Base-by-base conservation (phyloP, 2,329 filamentous ascomycete genomes). In the Xylariomycetidae sp. region DNA sequence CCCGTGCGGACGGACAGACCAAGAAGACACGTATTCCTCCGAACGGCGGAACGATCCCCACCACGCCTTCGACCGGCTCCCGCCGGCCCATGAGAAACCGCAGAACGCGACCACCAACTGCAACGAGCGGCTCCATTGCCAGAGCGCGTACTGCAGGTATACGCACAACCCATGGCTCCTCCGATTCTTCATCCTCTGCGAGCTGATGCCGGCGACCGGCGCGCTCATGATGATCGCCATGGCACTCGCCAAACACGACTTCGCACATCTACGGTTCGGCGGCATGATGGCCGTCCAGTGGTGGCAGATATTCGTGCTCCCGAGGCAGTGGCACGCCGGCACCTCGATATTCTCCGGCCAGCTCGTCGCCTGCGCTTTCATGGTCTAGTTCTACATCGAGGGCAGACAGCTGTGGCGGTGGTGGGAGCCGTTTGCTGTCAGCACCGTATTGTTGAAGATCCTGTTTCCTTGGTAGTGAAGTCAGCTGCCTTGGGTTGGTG, bases 301-400 rank as follows among this genome's bases (percentile, higher is more conserved):
- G 41, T 47, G 42, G 41, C 44, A 47, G 44, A 35, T 45, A 26
- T 47, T 45, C 26, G 32, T 47, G 23, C 25, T 45, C 15, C 39
- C 39, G 12, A 35, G 44, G 12, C 42, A 41, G 33, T 37, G 38
- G 27, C 28, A 40, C 26, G 30, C 33, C 27, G 39, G 39, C 5
- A 37, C 31, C 6, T 40, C 44, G 16, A 41, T 44, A 19, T 22
- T 44, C 9, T n/a, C 32, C 3, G 42, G 36, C 3, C 41, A 45
- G 38, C 32, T 45, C 14, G 39, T 26, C 9, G 41, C 42, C 11
- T 37, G 31, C 19, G 11, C 40, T 10, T 45, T 45, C 36, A 34
- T 47, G 34, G 42, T 45, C 4, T 45, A 40, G 44, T 42, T 33
- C 14, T 47, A 42, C 30, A 30, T 40, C 23, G 42, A 42, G 23